Evolutionary conservation across 306 rosid genomes (phyloP), one percentile per base, ranked within the genome.

Genomic region (Argentina anserina): DNA sequence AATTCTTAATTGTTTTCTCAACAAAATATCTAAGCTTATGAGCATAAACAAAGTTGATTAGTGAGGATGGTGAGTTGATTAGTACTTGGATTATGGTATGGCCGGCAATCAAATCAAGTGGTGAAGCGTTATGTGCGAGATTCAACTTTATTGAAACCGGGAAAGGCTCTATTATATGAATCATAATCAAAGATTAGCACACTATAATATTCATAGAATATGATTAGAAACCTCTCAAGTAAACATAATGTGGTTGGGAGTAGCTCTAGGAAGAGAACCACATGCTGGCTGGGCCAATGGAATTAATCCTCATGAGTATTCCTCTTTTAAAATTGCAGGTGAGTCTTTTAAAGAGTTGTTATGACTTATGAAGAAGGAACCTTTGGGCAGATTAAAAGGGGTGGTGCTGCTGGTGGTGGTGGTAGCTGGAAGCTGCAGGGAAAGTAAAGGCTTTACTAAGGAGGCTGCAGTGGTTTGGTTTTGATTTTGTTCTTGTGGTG

Each of bases 221-320:
- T 46, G 12, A 46, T 12, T 42, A 67, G 4, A 11, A 63, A 74
- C 49, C 23, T 41, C 81, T 84, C 69, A 80, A 79, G 40, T 40
- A 80, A 67, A 65, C 13, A 87, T 64, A 67, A 75, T 86, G 92
- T 90, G 92, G 96, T 81, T 80, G 87, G 65, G 90, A 79, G 74
- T 59, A 65, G 71, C 29, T 81, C 71, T 71, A 31, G 55, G 75
- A 66, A 36, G 55, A 36, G 42, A 28, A 28, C 79, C 77, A 64
- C 79, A 70, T 67, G 83, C 68, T 84, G 33, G 33, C 23, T 39
- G 70, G 56, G 9, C 82, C 79, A 77, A 74, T 62, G 26, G 69
- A 18, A 41, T 50, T 53, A 17, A 77, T 79, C 85, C 80, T 5
- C 81, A 76, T 80, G 71, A 78, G 60, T 71, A 67, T 59, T 75